Conservation (phyloP, 2,329 filamentous ascomycete genomes). For the Phialocephala sp. region DNA sequence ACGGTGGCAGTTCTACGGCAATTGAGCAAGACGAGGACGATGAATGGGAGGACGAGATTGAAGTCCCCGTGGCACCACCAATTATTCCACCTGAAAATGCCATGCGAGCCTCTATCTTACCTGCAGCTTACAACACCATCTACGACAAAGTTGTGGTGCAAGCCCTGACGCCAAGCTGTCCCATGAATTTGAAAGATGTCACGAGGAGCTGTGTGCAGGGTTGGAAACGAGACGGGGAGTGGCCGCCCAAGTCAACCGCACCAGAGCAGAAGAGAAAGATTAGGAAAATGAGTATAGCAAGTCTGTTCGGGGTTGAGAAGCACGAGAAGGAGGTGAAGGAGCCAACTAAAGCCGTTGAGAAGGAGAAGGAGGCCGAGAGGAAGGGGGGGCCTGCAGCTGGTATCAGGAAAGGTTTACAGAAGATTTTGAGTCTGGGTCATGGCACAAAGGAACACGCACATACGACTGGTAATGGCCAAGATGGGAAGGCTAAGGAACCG, state of each 20-base stretch:
- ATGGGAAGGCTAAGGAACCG: not conserved
- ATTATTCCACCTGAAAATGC: conserved; percentile 76
- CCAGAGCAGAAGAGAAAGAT: conserved; percentile 45
- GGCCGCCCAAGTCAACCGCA: conserved; percentile 72
- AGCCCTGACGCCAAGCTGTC: conserved; percentile 80
- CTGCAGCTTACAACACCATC: conserved; percentile 77
- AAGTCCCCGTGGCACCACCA: conserved; percentile 73
- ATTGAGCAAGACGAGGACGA: conserved; percentile 36
- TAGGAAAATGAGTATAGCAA: conserved; percentile 39
- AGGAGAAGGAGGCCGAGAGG: conserved; percentile 16
- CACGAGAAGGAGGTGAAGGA: conserved; percentile 22
- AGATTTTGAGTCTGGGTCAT: conserved; percentile 32
- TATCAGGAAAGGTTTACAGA: conserved; percentile 32
- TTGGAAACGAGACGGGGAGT: conserved; percentile 93
- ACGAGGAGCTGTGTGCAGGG: conserved; percentile 81
- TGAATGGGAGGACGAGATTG: conserved; percentile 37
- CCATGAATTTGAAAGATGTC: conserved; percentile 85
- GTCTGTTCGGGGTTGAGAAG: conserved; percentile 37
- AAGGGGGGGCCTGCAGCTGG: conserved; percentile 17
- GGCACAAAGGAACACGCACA: conserved; percentile 16
- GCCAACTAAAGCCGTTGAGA: conserved; percentile 10
- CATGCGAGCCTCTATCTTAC: conserved; percentile 77
- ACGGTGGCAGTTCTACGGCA: conserved; percentile 33
- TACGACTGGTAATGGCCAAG: not conserved
- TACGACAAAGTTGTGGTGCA: conserved; percentile 89